Conservation (phyloP, 352 stramenopile genomes). For the Pythium pectinolyticum region DNA sequence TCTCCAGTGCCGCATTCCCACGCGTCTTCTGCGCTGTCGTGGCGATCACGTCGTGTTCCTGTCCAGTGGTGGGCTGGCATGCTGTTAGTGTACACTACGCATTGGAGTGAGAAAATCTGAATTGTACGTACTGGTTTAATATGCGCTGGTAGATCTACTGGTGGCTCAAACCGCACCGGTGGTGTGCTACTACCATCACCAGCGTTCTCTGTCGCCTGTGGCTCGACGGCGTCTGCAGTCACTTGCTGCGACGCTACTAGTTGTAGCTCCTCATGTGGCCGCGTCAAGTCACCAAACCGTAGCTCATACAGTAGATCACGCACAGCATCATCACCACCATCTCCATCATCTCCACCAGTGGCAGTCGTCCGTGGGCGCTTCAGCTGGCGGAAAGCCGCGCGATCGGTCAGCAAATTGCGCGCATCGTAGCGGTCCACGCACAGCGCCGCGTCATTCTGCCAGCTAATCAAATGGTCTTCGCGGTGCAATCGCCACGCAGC, state of each 20-base stretch:
- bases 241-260: background rate
- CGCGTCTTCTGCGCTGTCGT: conserved; percentile 11
- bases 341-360: background rate
- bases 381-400: conserved; percentile 44
- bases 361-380: conserved; percentile 12
- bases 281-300: conserved; percentile 11
- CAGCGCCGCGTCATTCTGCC: conserved; percentile 39
- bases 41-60: conserved; percentile 8
- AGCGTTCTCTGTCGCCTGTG: too few species aligned
- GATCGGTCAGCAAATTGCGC: conserved; percentile 59
- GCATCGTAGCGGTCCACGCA: conserved; percentile 63
- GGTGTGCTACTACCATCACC: background rate
- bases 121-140: background rate
- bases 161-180: background rate
- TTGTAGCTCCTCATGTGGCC: background rate
- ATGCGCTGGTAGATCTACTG: background rate
- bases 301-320: conserved; percentile 12
- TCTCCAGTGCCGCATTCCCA: conserved; percentile 14
- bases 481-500: conserved; percentile 50
- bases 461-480: conserved; percentile 58
- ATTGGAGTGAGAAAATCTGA: too few species aligned
- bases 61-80: conserved; percentile 13
- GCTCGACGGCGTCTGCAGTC: background rate
- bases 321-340: background rate
- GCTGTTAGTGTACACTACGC: too few species aligned